Evolutionary conservation across 768 basidiomycete species (phyloP).

Genomic region (Kwoniella sp.): DNA sequence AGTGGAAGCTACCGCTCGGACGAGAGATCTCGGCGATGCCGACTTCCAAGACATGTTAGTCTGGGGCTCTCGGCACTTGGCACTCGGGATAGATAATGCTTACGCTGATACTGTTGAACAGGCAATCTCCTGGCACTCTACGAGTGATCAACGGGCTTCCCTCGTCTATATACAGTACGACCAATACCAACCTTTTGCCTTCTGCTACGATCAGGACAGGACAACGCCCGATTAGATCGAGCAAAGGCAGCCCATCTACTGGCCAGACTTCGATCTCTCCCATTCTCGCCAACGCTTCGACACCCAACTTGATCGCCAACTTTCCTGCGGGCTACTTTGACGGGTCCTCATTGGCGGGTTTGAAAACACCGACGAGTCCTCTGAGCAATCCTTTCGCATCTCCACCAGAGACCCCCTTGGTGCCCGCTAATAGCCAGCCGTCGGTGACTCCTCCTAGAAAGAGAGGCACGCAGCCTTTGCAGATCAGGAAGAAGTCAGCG

Average conservation of each 20-base stretch:
- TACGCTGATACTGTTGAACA: background rate
- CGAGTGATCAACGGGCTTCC: conserved; percentile 56
- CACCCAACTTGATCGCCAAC: conserved; percentile 40
- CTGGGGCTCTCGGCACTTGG: background rate
- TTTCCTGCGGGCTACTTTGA: conserved; percentile 38
- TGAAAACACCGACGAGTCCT: conserved; percentile 6
- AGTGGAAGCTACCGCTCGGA: conserved; percentile 46
- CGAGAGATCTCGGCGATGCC: conserved; percentile 15
- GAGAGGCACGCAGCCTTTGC: conserved; percentile 16
- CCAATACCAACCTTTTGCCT: conserved; percentile 31
- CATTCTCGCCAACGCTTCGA: conserved; percentile 26
- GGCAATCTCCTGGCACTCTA: conserved; percentile 27
- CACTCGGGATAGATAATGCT: background rate
- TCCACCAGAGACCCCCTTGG: background rate
- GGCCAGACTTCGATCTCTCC: conserved; percentile 20
- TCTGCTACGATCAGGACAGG: background rate
- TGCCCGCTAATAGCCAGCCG: background rate
- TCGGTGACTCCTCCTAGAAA: background rate
- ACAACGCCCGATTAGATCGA: background rate
- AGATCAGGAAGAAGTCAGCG: conserved; percentile 26
- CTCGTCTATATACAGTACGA: conserved; percentile 54
- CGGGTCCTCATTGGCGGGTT: conserved; percentile 5
- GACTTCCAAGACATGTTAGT: conserved; percentile 34
- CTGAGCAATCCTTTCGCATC: conserved; percentile 31
- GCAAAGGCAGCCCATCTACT: conserved; percentile 6